Base-by-base conservation (phyloP, 179 eudicot species). In the Amaranthus tricolor region DNA sequence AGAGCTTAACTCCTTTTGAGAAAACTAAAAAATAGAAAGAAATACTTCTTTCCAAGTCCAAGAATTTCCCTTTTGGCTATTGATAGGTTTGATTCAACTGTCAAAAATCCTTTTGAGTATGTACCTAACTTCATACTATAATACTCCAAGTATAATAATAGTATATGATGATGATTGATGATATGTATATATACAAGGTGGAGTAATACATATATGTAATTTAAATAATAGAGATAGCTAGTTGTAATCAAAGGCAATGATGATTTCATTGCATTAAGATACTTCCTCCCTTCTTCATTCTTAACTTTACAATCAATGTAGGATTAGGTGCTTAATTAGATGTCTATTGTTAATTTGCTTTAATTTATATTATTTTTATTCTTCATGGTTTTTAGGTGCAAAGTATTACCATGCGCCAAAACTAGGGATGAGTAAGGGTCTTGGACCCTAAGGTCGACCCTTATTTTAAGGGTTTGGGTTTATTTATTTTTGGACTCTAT, bases 261-360 rank as follows among this genome's bases (percentile, higher is more conserved):
- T 74, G n/a, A 79, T 74, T 74, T 31, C 66, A 70, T 71, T 72
- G 70, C 75, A 52, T 63, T 62, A 10, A 19, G 49, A 68, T 16
- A 68, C 53, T 66, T 59, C 50, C 43, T 71, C 53, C 45, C n/a
- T 57, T 63, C n/a, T 16, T 45, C 15, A 62, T 31, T 63, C 67
- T 63, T 6, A 6, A 43, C 67, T 63, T 63, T 63, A 40, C 19
- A 20, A 14, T 19, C 24, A 31, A 71, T 15, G 43, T 71, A 40
- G 40, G 40, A 31, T 31, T 31, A 31, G 14, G 16, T 44, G 17
- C 13, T 19, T 43, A n/a, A 43, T 24, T 24, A 24, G 31, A 24
- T 70, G 44, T 31, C 56, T 56, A 10, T 57, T 52, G 24, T 50
- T 21, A 58, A 59, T 24, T 71, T 16, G 50, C 55, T 67, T 50